Percentiles rank a stretch among this genome's conserved stretches.
phyloP scores from a whole-genome alignment of 2,329 filamentous ascomycete genomes.

The Ophidiomyces ophidiicola region DNA sequence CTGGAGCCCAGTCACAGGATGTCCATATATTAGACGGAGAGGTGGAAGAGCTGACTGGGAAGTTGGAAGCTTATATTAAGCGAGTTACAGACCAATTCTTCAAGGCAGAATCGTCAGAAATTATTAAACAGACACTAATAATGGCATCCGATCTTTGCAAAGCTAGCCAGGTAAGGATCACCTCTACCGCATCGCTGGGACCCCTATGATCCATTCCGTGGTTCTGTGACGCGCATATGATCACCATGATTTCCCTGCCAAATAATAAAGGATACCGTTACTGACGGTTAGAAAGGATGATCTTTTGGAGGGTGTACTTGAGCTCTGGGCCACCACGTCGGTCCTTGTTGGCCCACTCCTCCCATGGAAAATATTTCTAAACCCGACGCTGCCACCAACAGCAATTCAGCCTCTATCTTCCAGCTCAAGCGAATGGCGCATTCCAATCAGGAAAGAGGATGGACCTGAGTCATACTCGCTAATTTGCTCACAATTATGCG shows the following conservation, averaged over 20 bases:
- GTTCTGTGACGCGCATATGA: too few species aligned
- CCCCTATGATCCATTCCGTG: too few species aligned
- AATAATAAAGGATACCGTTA: not conserved
- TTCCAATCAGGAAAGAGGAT: conserved; percentile 29
- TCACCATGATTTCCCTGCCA: too few species aligned
- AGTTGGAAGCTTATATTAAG: conserved; percentile 44
- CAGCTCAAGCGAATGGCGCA: conserved; percentile 29
- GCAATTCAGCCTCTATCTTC: conserved; percentile 28
- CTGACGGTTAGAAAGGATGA: conserved; percentile 23
- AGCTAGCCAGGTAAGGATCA: conserved; percentile 29
- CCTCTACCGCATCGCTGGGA: not conserved
- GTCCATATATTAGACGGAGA: conserved; percentile 41
- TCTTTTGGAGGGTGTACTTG: conserved; percentile 40
- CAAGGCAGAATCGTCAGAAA: conserved; percentile 38
- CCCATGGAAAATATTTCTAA: conserved; percentile 40
- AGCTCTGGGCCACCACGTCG: conserved; percentile 46
- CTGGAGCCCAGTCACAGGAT: conserved; percentile 28
- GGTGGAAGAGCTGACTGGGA: conserved; percentile 39
- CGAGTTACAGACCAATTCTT: conserved; percentile 36
- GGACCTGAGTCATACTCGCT: conserved; percentile 38
- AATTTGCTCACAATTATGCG: conserved; percentile 43
- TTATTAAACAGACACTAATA: conserved; percentile 41
- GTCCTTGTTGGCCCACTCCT: conserved; percentile 41
- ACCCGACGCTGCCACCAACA: conserved; percentile 31
- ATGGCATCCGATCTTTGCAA: conserved; percentile 29